Conservation (phyloP, 2,329 filamentous ascomycete species). For the Dothideomycetes sp. region DNA sequence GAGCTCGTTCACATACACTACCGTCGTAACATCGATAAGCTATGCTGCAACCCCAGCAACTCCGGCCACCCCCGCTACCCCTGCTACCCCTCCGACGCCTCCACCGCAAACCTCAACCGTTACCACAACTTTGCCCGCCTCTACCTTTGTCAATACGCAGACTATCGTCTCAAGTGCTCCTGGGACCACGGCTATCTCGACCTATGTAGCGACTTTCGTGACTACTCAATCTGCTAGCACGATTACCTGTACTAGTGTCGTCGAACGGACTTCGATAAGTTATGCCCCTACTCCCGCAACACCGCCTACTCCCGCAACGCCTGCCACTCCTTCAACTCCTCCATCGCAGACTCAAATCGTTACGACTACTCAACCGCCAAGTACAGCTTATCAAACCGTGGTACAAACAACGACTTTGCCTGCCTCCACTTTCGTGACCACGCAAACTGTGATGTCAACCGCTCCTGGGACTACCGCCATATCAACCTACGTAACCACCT, state of each 20-base stretch:
- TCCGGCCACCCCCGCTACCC: not conserved
- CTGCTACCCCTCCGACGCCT: not conserved
- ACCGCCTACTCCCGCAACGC: not conserved
- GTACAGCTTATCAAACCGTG: not conserved
- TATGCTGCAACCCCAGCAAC: not conserved
- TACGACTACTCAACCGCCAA: not conserved
- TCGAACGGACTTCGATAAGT: no score
- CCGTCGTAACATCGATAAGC: not conserved
- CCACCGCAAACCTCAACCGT: not conserved
- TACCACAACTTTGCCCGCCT: not conserved
- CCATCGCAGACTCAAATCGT: slow-evolving; percentile 1
- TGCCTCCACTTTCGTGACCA: not conserved
- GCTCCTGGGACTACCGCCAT: not conserved
- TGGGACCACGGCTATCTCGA: no score
- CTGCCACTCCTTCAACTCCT: not conserved
- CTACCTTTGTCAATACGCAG: no score
- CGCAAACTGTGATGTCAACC: not conserved
- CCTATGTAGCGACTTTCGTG: no score
- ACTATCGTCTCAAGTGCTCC: no score
- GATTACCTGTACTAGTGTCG: no score
- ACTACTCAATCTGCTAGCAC: no score
- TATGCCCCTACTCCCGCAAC: no score
- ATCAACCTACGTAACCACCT: not conserved
- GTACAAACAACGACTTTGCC: not conserved
- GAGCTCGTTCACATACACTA: no score